phyloP scores from a whole-genome alignment of 1,139 yeast species.

The Entelexis sorbosivorans region DNA sequence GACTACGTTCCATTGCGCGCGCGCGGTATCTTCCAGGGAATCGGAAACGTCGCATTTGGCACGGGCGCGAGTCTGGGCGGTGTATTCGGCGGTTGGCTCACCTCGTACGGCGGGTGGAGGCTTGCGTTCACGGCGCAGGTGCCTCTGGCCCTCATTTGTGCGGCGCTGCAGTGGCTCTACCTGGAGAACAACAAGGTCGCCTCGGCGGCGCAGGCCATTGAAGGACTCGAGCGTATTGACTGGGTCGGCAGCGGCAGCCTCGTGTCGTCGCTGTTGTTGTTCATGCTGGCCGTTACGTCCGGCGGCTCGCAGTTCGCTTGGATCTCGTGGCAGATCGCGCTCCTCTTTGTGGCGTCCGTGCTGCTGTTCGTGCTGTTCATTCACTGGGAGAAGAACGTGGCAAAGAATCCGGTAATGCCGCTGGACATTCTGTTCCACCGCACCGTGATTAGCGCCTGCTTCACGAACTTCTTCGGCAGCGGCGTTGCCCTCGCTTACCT shows the following conservation, averaged over 20 bases:
- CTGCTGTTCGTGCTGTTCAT: constrained; percentile 33
- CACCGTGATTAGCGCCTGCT: constrained; percentile 53
- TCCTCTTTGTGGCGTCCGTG: constrained; percentile 26
- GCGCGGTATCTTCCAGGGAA: constrained; percentile 51
- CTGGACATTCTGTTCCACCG: constrained; percentile 43
- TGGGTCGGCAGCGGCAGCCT: constrained; percentile 57
- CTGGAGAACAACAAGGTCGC: constrained; percentile 12
- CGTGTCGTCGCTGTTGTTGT: constrained; percentile 42
- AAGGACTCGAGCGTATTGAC: constrained; percentile 43
- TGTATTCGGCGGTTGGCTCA: constrained; percentile 55
- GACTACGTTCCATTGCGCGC: constrained; percentile 49
- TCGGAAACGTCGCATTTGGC: constrained; percentile 55
- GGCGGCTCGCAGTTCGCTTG: constrained; percentile 50
- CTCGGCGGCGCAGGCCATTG: background rate
- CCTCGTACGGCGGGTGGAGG: constrained; percentile 74
- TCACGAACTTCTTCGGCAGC: constrained; percentile 54
- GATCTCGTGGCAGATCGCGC: constrained; percentile 32
- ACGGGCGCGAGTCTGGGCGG: constrained; percentile 66
- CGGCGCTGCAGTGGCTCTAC: constrained; percentile 12
- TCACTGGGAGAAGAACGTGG: constrained; percentile 44
- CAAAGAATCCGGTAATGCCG: constrained; percentile 62
- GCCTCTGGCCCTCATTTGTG: constrained; percentile 38
- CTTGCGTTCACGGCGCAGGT: constrained; percentile 50
- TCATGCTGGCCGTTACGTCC: constrained; percentile 55
- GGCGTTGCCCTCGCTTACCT: constrained; percentile 46